Evolutionary conservation across 2,329 filamentous ascomycete genomes (phyloP), one percentile per base, ranked within the genome.

Genomic region (Exophiala xenobiotica): DNA sequence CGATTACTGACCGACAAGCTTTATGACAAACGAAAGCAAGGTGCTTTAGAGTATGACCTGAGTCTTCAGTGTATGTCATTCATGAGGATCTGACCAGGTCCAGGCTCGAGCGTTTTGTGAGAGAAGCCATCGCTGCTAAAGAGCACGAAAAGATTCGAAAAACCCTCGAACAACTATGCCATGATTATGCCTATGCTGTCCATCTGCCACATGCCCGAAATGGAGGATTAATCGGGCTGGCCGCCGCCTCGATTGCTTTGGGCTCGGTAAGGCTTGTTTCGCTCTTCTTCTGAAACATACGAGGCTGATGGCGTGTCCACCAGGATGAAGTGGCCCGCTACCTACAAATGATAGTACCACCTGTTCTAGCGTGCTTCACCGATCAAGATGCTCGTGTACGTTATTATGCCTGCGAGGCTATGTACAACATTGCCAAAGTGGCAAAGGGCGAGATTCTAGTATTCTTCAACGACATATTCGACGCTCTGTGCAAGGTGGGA

Each of bases 391-490:
- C 93, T 22, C 83, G 93, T 52, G 93, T 97, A 24, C 83, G 93
- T 59, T 99, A 99, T 70, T 99, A 99, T 73, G 93, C 93, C 19
- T 99, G 93, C 73, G 93, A 99, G 75, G 95, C 91, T 70, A 99
- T 99, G 93, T 99, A 99, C 74, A 99, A 99, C 71, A 99, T 99
- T 67, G 91, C 93, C 66, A 99, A 99, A 74, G 93, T 99, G 41
- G 93, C 92, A 54, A 99, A 99, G 72, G 93, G 95, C 29, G 93
- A 99, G 71, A 93, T 99, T 16, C 73, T 99, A 59, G 82, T 95
- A 33, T 99, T 96, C 76, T 99, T 99, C 72, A 99, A 99, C 72
- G 88, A 95, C 64, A 93, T 99, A 58, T 99, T 99, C 66, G 93
- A 99, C 74, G 90, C 93, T 18, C 76, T 99, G 48, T 96, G 91